Evolutionary conservation across 2,329 filamentous ascomycete genomes (phyloP).

Genomic region (Emmonsia crescens): DNA sequence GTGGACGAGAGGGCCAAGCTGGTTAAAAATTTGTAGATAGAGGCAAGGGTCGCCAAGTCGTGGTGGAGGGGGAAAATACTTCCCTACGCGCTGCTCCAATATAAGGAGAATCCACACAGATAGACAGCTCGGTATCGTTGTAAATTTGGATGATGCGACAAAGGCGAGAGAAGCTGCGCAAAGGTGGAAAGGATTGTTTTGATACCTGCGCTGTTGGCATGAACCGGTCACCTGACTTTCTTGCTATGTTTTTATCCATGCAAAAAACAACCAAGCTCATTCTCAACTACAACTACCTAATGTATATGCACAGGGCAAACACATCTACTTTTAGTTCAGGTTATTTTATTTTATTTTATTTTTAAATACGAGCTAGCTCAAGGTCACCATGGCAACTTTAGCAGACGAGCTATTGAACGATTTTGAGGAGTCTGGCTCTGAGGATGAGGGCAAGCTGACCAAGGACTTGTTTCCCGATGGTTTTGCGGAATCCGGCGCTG

Average conservation of each 20-base stretch:
- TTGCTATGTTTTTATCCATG: background rate
- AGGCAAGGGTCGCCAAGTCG: background rate
- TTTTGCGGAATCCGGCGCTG: conserved; percentile 20
- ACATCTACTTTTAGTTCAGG: background rate
- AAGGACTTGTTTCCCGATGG: conserved; percentile 38
- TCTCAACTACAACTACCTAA: background rate
- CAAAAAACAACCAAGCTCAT: background rate
- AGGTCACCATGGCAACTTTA: conserved; percentile 63
- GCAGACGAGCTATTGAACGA: conserved; percentile 89
- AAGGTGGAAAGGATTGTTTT: background rate
- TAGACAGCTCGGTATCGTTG: background rate
- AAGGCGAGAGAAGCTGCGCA: background rate
- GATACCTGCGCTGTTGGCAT: background rate
- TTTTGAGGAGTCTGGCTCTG: conserved; percentile 75
- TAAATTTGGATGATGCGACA: background rate
- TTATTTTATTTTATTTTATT: background rate
- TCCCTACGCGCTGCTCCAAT: background rate
- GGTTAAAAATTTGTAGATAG: background rate
- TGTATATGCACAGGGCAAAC: background rate
- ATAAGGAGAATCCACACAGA: background rate
- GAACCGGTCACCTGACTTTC: background rate
- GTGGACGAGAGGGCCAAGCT: background rate
- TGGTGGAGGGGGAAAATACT: background rate
- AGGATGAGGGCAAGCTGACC: conserved; percentile 53
- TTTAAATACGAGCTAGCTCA: background rate